Base-by-base conservation (phyloP, 78 protist species). In the Chrysochromulina parva region DNA sequence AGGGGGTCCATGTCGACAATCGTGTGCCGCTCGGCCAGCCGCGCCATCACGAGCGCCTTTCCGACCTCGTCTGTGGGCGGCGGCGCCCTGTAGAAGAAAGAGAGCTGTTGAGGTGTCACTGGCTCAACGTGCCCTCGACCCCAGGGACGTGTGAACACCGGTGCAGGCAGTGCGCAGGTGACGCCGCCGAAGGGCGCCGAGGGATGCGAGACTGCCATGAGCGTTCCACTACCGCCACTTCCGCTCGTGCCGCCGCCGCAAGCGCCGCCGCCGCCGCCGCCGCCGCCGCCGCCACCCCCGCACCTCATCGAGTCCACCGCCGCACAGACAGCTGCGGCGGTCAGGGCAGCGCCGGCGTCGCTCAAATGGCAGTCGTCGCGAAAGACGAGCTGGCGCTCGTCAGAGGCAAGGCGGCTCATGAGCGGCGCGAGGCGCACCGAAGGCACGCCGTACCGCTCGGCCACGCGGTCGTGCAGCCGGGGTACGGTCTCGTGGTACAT, bases 331-430 rank as follows among this genome's bases (percentile, higher is more conserved):
- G 55, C 82, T 14, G 82, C 55, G 58, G 82, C 82, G 55, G 11
- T 55, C 57, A 74, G 55, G n/a, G 55, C 24, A 14, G 82, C 82
- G 82, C 82, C 82, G 28, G 2, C 22, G 7, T 38, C 55, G 57
- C 1, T 38, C 28, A 48, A 17, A 24, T 74, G 82, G 55, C 82
- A 74, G 82, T 74, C 82, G 82, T 74, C 82, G 54, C 82, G 82
- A 55, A 74, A 74, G 20, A n/a, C 55, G 2, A 4, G 57, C 9
- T 13, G 14, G 24, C 82, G 55, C 24, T 16, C 57, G 14, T 2
- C 55, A 3, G 55, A 4, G 57, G 82, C 26, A 4, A 74, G n/a
- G 14, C 57, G 17, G 13, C 26, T 1, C 57, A 74, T 38, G 28
- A 74, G 82, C 16, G 82, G 82, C 28, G 19, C 16, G 19, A 48